These are phyloP conservation scores for Cercis canadensis DNA, from an alignment of 306 rosid genomes.

Conservation along the genomic window DNA sequence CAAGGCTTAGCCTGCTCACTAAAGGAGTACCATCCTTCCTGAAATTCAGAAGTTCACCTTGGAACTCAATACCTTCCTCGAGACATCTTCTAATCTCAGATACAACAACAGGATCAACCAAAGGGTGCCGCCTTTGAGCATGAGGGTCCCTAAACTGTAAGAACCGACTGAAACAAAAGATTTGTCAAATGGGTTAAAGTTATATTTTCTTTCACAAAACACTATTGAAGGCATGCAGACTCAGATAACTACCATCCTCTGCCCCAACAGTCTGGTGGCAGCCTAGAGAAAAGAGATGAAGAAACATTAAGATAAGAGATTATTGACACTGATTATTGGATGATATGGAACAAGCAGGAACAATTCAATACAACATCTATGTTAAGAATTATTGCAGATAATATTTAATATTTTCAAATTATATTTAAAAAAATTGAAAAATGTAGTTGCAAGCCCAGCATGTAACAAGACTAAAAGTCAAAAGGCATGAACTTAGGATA, in stretches of 20 bases:
- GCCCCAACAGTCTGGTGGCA: background rate
- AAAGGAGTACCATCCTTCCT: conserved; percentile 91
- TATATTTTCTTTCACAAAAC: background rate
- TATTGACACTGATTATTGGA: background rate
- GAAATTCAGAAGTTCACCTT: conserved; percentile 94
- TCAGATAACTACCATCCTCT: background rate
- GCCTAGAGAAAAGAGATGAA: background rate
- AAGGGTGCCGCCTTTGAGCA: conserved; percentile 94
- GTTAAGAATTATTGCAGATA: background rate
- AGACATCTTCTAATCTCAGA: conserved; percentile 95
- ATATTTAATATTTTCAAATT: background rate
- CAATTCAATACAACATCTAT: background rate
- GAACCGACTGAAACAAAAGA: conserved; percentile 80
- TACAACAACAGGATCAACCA: conserved; percentile 96
- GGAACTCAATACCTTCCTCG: conserved; percentile 85
- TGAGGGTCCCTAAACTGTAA: conserved; percentile 90
- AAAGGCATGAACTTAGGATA: no score
- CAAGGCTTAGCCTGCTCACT: conserved; percentile 79
- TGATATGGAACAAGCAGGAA: no score
- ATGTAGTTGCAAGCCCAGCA: background rate
- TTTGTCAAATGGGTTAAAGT: conserved; percentile 27
- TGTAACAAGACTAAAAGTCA: no score
- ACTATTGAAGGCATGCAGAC: background rate
- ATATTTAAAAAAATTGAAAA: background rate
- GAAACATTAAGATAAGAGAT: background rate